Evolutionary conservation across 495 filamentous ascomycete species (phyloP).

Genomic region (Acidiella bohemica): DNA sequence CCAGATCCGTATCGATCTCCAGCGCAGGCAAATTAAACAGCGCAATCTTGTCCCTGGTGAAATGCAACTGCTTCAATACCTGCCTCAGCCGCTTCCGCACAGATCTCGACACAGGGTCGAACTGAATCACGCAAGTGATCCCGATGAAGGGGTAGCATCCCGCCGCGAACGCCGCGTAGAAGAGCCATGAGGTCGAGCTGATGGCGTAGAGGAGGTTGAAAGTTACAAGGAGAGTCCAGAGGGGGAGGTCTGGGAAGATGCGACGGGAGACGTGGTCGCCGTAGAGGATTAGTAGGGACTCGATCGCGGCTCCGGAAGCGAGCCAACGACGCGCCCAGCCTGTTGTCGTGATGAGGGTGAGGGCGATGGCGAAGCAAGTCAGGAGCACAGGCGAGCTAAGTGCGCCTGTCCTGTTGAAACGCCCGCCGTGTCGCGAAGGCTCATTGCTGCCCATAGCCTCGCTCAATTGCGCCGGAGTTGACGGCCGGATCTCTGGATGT

Average conservation of each 20-base stretch:
- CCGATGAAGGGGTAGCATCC: slow-evolving; percentile 23
- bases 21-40: slow-evolving; percentile 31
- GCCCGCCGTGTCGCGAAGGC: too few species aligned
- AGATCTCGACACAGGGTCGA: slow-evolving; percentile 18
- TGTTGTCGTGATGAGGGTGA: background rate
- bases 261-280: slow-evolving; percentile 22
- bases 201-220: slow-evolving; percentile 29
- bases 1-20: slow-evolving; percentile 30
- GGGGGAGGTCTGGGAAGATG: slow-evolving; percentile 24
- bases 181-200: slow-evolving; percentile 30
- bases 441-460: too few species aligned
- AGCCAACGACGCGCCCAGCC: slow-evolving; percentile 21
- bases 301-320: slow-evolving; percentile 25
- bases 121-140: slow-evolving; percentile 27
- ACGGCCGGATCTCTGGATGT: too few species aligned
- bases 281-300: slow-evolving; percentile 24
- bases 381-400: background rate
- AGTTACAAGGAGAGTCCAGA: slow-evolving; percentile 29
- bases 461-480: too few species aligned
- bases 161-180: slow-evolving; percentile 25
- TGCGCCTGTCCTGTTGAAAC: too few species aligned
- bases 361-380: background rate
- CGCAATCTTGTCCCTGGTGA: slow-evolving; percentile 30
- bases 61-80: slow-evolving; percentile 26
- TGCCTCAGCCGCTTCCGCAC: slow-evolving; percentile 19